Conservation (phyloP, 1,284 basidiomycete species). For the Cutaneotrichosporon spelunceum region DNA sequence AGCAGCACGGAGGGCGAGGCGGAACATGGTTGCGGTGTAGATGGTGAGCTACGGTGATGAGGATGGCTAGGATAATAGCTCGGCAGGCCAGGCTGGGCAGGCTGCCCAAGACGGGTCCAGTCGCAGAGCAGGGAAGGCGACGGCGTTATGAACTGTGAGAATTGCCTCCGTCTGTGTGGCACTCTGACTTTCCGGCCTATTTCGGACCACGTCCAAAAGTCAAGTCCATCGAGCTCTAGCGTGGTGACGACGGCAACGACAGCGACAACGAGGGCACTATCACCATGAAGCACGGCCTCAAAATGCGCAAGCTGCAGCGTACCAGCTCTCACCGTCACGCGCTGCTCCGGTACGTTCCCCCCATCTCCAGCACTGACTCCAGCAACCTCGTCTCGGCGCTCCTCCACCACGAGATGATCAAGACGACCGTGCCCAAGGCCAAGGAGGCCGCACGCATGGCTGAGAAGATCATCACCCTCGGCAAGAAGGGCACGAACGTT, state of each 20-base stretch:
- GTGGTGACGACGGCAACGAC: slow-evolving; percentile 6
- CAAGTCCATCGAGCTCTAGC: neutral
- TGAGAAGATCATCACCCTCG: slow-evolving; percentile 91
- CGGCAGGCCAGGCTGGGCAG: neutral
- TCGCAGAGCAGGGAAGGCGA: neutral
- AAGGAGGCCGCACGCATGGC: slow-evolving; percentile 85
- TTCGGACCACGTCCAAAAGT: slow-evolving; percentile 12
- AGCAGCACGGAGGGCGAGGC: slow-evolving; percentile 30
- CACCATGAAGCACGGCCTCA: slow-evolving; percentile 87
- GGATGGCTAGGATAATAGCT: neutral
- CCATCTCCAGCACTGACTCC: slow-evolving; percentile 8
- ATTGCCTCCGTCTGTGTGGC: slow-evolving; percentile 9
- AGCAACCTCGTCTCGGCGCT: slow-evolving; percentile 94
- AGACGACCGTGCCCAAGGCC: slow-evolving; percentile 94
- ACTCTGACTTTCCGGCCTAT: neutral
- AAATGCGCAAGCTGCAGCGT: slow-evolving; percentile 81
- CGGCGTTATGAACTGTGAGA: slow-evolving; percentile 11
- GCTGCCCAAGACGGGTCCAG: neutral
- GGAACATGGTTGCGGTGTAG: slow-evolving; percentile 37
- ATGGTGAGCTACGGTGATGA: neutral
- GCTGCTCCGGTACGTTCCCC: slow-evolving; percentile 67
- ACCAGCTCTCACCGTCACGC: slow-evolving; percentile 80
- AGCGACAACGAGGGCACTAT: too few species aligned
- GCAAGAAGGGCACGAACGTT: slow-evolving; percentile 71
- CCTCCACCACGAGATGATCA: slow-evolving; percentile 92